A percentile compares a stretch with the other conserved stretches of the same genome.
Conservation (phyloP, 768 basidiomycete genomes). For the Panellus pusillus region DNA sequence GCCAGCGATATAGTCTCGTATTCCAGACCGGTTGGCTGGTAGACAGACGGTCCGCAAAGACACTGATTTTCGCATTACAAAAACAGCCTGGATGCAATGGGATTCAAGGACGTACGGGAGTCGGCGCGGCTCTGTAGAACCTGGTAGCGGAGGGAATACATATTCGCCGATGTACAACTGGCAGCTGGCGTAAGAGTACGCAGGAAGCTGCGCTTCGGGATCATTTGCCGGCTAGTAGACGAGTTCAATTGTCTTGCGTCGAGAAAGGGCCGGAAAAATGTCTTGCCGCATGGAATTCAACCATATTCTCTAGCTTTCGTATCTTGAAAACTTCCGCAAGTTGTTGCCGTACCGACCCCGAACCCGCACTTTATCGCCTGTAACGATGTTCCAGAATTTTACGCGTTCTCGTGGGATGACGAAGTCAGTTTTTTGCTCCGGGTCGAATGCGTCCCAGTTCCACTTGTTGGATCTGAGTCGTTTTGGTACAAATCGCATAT, state of each 20-base stretch:
- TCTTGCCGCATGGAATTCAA: constrained; percentile 4
- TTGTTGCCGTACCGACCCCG: constrained; percentile 61
- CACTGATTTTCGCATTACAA: constrained; percentile 39
- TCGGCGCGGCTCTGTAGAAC: constrained; percentile 34
- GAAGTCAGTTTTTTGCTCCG: background rate
- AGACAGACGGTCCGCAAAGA: constrained; percentile 74
- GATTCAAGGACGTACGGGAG: constrained; percentile 45
- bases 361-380: constrained; percentile 76
- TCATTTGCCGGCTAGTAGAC: constrained; percentile 2
- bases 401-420: constrained; percentile 60
- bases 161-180: constrained; percentile 75
- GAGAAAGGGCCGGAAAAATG: background rate
- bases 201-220: background rate
- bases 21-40: constrained; percentile 64
- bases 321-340: constrained; percentile 73
- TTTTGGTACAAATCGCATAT: constrained; percentile 14
- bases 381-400: constrained; percentile 85
- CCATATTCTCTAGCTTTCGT: constrained; percentile 51
- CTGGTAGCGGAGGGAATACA: constrained; percentile 51
- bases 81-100: background rate
- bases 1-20: constrained; percentile 50
- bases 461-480: constrained; percentile 1
- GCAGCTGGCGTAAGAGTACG: constrained; percentile 66
- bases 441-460: constrained; percentile 10
- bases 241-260: background rate